These are phyloP conservation scores for Alternaria ethzedia DNA, from an alignment of 2,329 filamentous ascomycete genomes.

Conservation along the genomic window DNA sequence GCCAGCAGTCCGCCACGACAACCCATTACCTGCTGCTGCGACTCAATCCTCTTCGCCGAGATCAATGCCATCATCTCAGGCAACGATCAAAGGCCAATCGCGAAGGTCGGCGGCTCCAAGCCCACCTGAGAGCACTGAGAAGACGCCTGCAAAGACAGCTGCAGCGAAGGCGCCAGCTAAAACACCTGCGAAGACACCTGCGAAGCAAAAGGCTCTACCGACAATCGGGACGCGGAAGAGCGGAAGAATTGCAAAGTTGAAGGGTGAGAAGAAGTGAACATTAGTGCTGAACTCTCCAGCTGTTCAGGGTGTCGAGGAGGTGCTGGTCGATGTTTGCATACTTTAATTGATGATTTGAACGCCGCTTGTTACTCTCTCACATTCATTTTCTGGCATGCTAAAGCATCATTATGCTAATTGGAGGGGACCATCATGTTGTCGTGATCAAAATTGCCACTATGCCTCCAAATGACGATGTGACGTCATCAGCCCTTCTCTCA, in stretches of 20 bases:
- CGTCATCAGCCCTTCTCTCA: not conserved
- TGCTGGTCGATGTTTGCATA: not conserved
- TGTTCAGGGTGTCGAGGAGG: not conserved
- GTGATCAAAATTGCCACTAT: no score
- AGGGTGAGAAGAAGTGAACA: not conserved
- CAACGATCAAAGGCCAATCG: not conserved
- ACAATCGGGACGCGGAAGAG: not conserved
- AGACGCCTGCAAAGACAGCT: not conserved
- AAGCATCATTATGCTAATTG: no score
- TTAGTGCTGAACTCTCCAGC: not conserved
- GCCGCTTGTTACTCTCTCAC: no score
- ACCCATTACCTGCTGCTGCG: not conserved
- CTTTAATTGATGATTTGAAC: not conserved
- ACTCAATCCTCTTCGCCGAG: not conserved
- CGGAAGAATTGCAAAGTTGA: not conserved
- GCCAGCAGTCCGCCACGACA: not conserved
- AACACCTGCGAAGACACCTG: not conserved
- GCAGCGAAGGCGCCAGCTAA: no score
- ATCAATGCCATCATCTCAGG: not conserved
- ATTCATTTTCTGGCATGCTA: no score
- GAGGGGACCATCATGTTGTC: no score
- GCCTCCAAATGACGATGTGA: not conserved
- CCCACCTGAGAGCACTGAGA: not conserved
- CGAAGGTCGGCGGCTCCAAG: not conserved
- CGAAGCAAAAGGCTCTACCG: not conserved